Conservation (phyloP, 2,329 filamentous ascomycete genomes). For the Bipolaris victoriae region DNA sequence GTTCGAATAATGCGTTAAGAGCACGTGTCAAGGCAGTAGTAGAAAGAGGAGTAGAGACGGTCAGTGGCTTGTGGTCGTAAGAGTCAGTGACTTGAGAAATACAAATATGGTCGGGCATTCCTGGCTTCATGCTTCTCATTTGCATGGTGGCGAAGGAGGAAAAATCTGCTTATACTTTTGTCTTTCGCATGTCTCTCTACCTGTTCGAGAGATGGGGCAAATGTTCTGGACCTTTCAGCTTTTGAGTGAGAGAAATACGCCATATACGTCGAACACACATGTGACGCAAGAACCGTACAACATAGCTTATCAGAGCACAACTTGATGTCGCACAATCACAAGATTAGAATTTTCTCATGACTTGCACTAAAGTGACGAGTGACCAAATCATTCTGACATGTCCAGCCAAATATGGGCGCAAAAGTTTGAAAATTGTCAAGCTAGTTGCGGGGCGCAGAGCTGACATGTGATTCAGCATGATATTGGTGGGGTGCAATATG, state of each 20-base stretch:
- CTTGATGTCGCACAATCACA: too few relatives aligned
- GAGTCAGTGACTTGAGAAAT: background rate
- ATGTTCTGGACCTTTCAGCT: background rate
- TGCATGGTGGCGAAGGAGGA: background rate
- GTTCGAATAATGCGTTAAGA: conserved; percentile 74
- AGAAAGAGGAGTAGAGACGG: conserved; percentile 86
- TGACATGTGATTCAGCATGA: background rate
- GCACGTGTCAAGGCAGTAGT: conserved; percentile 89
- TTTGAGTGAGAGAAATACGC: background rate
- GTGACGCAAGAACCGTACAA: background rate
- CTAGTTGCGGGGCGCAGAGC: too few relatives aligned
- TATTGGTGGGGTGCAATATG: background rate
- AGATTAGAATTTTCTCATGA: too few relatives aligned
- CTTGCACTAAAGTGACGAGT: too few relatives aligned
- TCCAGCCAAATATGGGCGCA: too few relatives aligned
- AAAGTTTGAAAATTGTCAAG: background rate
- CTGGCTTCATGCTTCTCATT: background rate
- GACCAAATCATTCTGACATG: too few relatives aligned
- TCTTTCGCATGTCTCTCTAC: background rate
- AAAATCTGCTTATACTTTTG: background rate
- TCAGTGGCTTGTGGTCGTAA: conserved; percentile 51
- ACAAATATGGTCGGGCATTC: background rate
- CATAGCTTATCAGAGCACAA: too few relatives aligned
- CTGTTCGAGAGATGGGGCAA: background rate
- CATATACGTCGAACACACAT: background rate